These are phyloP conservation scores for Achaetomium macrosporum DNA, from an alignment of 2,329 filamentous ascomycete genomes.

Conservation along the genomic window DNA sequence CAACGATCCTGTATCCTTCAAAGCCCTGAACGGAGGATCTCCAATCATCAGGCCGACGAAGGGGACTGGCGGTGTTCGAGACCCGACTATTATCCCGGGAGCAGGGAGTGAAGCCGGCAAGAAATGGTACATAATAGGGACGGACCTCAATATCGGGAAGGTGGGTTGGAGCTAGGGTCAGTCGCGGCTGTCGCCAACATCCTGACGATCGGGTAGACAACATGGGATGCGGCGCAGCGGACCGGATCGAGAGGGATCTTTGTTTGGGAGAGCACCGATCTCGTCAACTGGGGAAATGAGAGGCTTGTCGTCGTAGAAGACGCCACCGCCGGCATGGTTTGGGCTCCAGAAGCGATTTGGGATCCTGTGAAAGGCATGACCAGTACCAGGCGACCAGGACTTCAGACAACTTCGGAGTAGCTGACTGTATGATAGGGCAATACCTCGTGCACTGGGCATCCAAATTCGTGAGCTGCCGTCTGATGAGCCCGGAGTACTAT, in stretches of 20 bases:
- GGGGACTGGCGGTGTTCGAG: conserved; percentile 47
- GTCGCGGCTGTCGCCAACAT: neutral
- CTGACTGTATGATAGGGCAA: conserved; percentile 27
- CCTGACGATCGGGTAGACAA: conserved; percentile 34
- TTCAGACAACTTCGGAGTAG: neutral
- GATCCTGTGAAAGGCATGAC: conserved; percentile 37
- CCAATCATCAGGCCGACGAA: conserved; percentile 44
- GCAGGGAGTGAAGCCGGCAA: conserved; percentile 40
- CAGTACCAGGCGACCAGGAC: no score
- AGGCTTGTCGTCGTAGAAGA: conserved; percentile 46
- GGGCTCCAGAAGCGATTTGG: conserved; percentile 52
- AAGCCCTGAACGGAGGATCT: conserved; percentile 42
- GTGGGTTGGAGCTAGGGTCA: conserved; percentile 21
- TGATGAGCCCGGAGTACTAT: no score
- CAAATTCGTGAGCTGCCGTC: conserved; percentile 35
- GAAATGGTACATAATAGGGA: conserved; percentile 53
- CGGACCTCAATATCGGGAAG: conserved; percentile 47
- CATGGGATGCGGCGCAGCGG: conserved; percentile 47
- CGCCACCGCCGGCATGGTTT: conserved; percentile 51
- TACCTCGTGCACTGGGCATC: conserved; percentile 45
- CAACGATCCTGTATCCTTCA: conserved; percentile 45
- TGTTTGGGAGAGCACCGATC: conserved; percentile 49
- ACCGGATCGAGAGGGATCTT: conserved; percentile 48
- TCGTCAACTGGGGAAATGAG: conserved; percentile 45
- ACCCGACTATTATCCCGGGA: conserved; percentile 44